Conservation (phyloP, 192 early-diverging fungal genomes). For the Lobulomyces angularis region DNA sequence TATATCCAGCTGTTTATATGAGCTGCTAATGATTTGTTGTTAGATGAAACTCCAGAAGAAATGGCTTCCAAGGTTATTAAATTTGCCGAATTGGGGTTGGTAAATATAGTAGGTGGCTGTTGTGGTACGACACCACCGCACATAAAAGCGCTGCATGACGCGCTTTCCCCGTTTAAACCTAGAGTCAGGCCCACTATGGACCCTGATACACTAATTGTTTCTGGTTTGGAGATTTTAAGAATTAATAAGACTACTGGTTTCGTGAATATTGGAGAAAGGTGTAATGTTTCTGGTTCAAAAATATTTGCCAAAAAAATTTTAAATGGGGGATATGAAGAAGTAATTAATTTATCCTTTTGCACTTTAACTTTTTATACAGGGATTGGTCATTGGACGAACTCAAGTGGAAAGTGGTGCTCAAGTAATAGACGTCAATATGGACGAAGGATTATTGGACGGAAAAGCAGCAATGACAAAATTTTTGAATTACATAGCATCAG, state of each 20-base stretch:
- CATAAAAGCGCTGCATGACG: constrained; percentile 73
- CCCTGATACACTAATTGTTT: constrained; percentile 56
- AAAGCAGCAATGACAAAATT: constrained; percentile 88
- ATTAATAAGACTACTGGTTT: constrained; percentile 75
- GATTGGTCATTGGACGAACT: constrained; percentile 80
- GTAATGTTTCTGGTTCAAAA: constrained; percentile 91
- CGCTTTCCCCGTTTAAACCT: constrained; percentile 60
- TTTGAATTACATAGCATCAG: constrained; percentile 83
- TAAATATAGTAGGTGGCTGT: constrained; percentile 94
- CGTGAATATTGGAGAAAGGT: constrained; percentile 92
- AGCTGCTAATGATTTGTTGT: too few species aligned
- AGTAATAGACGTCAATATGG: constrained; percentile 93
- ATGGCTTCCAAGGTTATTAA: constrained; percentile 77
- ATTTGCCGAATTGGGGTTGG: constrained; percentile 84
- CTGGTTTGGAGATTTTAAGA: constrained; percentile 74
- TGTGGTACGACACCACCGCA: constrained; percentile 93
- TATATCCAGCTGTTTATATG: too few species aligned
- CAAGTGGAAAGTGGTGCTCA: constrained; percentile 95
- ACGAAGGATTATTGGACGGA: constrained; percentile 91
- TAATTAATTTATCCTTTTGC: too few species aligned
- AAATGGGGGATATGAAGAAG: constrained; percentile 87
- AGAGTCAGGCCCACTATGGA: constrained; percentile 59
- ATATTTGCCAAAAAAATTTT: constrained; percentile 89
- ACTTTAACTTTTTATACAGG: too few species aligned
- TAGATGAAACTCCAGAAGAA: constrained; percentile 71